phyloP scores from a whole-genome alignment of 2,329 filamentous ascomycete species.

The Camptophora hylomeconis region DNA sequence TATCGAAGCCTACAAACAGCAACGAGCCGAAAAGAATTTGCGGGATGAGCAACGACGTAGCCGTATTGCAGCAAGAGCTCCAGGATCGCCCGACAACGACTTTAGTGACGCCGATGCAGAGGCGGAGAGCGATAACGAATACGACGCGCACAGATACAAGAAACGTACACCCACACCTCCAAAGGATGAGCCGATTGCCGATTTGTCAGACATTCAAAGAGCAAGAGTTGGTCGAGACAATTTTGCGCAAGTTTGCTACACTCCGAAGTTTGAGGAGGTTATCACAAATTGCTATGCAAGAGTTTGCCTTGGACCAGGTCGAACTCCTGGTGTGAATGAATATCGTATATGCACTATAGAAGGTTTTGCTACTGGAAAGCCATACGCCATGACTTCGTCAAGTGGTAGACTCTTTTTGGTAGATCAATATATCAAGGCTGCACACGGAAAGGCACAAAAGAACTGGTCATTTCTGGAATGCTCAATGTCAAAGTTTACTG shows the following conservation, averaged over 20 bases:
- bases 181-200: constrained; percentile 56
- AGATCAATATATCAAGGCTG: constrained; percentile 69
- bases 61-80: constrained; percentile 28
- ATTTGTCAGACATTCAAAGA: constrained; percentile 70
- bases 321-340: constrained; percentile 55
- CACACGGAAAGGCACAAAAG: constrained; percentile 70
- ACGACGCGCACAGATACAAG: constrained; percentile 44
- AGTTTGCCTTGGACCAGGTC: constrained; percentile 68
- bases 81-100: constrained; percentile 44
- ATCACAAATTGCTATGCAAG: constrained; percentile 77
- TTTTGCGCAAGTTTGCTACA: constrained; percentile 86
- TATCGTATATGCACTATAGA: constrained; percentile 88
- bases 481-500: constrained; percentile 74
- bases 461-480: constrained; percentile 85
- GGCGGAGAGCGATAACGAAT: constrained; percentile 62
- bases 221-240: constrained; percentile 72
- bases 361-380: constrained; percentile 68
- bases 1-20: constrained; percentile 57
- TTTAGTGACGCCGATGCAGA: constrained; percentile 46
- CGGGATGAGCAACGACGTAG: constrained; percentile 34
- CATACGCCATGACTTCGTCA: constrained; percentile 66
- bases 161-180: constrained; percentile 36
- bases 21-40: constrained; percentile 45
- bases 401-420: constrained; percentile 69
- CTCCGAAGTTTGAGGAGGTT: constrained; percentile 71